Percentiles rank a stretch among this genome's conserved stretches.
phyloP scores from a whole-genome alignment of 2,329 filamentous ascomycete genomes.

The Aspergillus alliaceus region DNA sequence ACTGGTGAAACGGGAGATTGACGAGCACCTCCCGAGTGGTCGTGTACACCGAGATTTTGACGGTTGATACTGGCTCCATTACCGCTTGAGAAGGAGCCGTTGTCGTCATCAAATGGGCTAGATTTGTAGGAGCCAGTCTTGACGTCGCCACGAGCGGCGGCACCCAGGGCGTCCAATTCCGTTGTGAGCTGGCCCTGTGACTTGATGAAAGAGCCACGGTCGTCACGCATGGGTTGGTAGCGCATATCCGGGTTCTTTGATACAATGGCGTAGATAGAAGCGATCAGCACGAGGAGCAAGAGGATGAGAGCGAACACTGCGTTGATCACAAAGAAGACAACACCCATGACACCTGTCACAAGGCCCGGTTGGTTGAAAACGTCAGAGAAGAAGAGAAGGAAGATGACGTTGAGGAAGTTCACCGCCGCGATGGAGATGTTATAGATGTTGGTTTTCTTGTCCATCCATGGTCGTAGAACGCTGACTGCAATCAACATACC shows the following conservation, averaged over 20 bases:
- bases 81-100: constrained; percentile 63
- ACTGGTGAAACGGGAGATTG: constrained; percentile 51
- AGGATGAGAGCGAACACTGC: constrained; percentile 79
- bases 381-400: constrained; percentile 82
- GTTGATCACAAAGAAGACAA: constrained; percentile 86
- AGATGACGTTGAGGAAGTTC: constrained; percentile 89
- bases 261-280: constrained; percentile 75
- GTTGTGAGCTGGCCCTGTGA: constrained; percentile 83
- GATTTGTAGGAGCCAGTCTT: constrained; percentile 62
- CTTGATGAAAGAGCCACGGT: constrained; percentile 96
- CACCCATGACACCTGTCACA: constrained; percentile 83
- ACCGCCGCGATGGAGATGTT: constrained; percentile 88
- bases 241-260: constrained; percentile 93
- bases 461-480: constrained; percentile 92
- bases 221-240: constrained; percentile 95
- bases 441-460: constrained; percentile 96
- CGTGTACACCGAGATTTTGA: constrained; percentile 41
- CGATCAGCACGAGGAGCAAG: constrained; percentile 76
- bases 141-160: constrained; percentile 78
- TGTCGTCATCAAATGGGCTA: constrained; percentile 68
- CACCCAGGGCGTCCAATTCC: constrained; percentile 85
- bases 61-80: constrained; percentile 51
- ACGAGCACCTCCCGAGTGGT: constrained; percentile 30
- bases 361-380: constrained; percentile 82
- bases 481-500: constrained; percentile 73